Base-by-base conservation (phyloP, 129 eudicot species). In the Artemisia argyi region DNA sequence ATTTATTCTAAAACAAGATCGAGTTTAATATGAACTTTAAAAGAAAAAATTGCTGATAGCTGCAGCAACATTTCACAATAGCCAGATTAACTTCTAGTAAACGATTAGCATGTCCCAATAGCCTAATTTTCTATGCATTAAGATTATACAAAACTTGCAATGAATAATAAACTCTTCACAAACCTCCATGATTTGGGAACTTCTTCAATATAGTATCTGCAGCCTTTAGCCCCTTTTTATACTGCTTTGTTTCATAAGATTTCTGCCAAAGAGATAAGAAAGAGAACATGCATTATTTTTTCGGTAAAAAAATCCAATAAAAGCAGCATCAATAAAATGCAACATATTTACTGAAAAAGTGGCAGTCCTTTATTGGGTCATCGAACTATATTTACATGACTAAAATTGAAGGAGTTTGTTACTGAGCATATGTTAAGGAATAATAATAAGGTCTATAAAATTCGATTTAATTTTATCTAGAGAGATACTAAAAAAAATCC, bases 171-270 rank as follows among this genome's bases (percentile, higher is more conserved):
- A 39, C 17, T 16, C 24, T 73, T 51, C 15, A 59, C 88, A 57
- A 79, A 94, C 99, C 99, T 90, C 99, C 99, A 88, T 94, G 99
- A 52, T 94, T 83, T 69, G 99, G 97, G 73, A 85, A 93, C 83
- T 93, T 93, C 83, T 87, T 93, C 71, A 93, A 79, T 74, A 93
- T 93, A 54, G 95, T 51, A 78, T 93, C 98, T 63, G 98, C 98
- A 73, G 98, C 98, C 84, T 89, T 93, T 57, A 93, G 79, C 56
- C 99, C 99, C 86, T 94, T 94, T 71, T 90, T 94, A 71, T 94
- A 94, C 77, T 94, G 99, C 60, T 94, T 94, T 24, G 97, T 88
- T 80, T 94, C 99, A 67, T 94, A 94, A 11, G 99, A 94, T 94
- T 94, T 94, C 99, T 94, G 96, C 76, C 80, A 61, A 52, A 48